Evolutionary conservation across 192 early-diverging fungal species (phyloP).

Genomic region (Linderina pennispora): DNA sequence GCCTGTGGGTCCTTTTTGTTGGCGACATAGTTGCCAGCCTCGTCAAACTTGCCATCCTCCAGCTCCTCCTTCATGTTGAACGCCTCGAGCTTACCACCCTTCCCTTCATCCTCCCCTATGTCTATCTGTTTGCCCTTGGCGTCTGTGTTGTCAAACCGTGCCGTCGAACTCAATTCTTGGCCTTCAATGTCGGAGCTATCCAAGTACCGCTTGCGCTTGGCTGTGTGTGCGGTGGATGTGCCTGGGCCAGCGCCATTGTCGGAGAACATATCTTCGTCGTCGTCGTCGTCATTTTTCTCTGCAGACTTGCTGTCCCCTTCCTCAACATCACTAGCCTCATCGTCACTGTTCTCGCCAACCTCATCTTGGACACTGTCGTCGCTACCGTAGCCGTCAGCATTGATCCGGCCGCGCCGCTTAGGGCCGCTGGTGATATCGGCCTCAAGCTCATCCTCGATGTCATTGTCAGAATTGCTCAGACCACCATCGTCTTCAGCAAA

Average conservation of each 20-base stretch:
- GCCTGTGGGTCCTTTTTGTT: slow-evolving; percentile 61
- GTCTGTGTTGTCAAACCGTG: slow-evolving; percentile 1
- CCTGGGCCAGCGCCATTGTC: slow-evolving; percentile 4
- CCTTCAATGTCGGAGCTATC: slow-evolving; percentile 54
- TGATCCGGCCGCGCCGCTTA: slow-evolving; percentile 5
- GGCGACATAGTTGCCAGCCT: slow-evolving; percentile 64
- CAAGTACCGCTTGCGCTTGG: slow-evolving; percentile 38
- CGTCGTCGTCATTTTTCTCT: neutral
- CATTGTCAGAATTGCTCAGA: slow-evolving; percentile 13
- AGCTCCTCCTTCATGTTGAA: slow-evolving; percentile 76
- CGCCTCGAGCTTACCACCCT: slow-evolving; percentile 45
- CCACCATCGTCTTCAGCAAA: slow-evolving; percentile 1
- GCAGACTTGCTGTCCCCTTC: slow-evolving; percentile 15
- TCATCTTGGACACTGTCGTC: slow-evolving; percentile 31
- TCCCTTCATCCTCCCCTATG: neutral
- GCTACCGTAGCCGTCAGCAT: slow-evolving; percentile 29
- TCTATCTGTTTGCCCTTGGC: neutral
- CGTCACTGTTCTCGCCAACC: slow-evolving; percentile 24
- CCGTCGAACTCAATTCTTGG: slow-evolving; percentile 43
- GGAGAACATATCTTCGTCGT: slow-evolving; percentile 61
- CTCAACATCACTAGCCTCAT: slow-evolving; percentile 26
- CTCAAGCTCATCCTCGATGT: slow-evolving; percentile 22
- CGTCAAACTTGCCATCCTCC: slow-evolving; percentile 63
- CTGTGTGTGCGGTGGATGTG: slow-evolving; percentile 3
- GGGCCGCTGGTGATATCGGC: slow-evolving; percentile 26